A percentile compares a stretch with the other conserved stretches of the same genome.
phyloP scores from a whole-genome alignment of 257 asterid species.

The Solanum ossicruentum region DNA sequence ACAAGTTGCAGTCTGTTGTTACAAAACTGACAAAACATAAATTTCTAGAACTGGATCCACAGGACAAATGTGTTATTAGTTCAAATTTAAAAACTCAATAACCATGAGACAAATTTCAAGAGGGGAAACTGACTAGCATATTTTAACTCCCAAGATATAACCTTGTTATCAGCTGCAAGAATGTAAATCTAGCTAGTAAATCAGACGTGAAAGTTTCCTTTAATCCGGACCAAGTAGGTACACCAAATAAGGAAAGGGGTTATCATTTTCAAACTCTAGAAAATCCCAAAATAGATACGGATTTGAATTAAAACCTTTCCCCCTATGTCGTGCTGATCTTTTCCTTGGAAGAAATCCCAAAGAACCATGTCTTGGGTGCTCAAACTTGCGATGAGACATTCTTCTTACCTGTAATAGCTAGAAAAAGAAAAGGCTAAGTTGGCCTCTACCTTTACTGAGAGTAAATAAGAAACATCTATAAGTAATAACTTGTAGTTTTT shows the following conservation, averaged over 20 bases:
- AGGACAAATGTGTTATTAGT: not conserved
- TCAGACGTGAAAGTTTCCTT: no score
- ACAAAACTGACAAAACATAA: not conserved
- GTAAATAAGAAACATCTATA: not conserved
- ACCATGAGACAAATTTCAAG: not conserved
- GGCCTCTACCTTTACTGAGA: not conserved
- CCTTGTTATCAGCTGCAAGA: not conserved
- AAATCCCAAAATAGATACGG: not conserved
- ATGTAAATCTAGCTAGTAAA: not conserved
- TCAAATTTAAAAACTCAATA: not conserved
- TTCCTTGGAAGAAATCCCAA: slow-evolving; percentile 83
- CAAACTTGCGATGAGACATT: slow-evolving; percentile 88
- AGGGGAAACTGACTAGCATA: not conserved
- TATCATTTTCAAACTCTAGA: no score
- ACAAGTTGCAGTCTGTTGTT: not conserved
- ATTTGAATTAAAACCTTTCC: slow-evolving; percentile 41
- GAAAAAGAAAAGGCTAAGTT: not conserved
- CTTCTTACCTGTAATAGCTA: not conserved
- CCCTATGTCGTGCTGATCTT: slow-evolving; percentile 66
- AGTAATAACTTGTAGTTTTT: not conserved
- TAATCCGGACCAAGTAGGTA: no score
- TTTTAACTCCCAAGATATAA: not conserved
- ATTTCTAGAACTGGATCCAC: not conserved
- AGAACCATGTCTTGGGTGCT: slow-evolving; percentile 93
- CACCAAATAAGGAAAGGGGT: no score